Evolutionary conservation across 2,329 filamentous ascomycete species (phyloP), one percentile per base, ranked within the genome.

Genomic region (Aureobasidium sp.): DNA sequence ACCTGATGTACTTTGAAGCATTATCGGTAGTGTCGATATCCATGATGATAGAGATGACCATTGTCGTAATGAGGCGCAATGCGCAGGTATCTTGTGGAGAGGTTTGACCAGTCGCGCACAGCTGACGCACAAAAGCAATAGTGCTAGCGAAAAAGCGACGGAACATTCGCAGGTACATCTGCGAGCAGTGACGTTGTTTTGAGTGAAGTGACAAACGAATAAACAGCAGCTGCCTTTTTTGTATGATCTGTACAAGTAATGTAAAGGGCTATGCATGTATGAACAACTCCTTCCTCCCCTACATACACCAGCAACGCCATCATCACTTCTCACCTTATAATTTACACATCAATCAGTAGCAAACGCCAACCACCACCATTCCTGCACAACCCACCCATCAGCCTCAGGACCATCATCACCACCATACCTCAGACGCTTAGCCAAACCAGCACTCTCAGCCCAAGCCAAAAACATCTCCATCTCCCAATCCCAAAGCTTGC

Each of bases 401-500:
- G 32, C 34, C 32, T 46, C 39, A 5, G 52, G 46, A 7, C 61
- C 59, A 17, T 61, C 62, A 76, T 80, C 55, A n/a, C 27, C 55
- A 27, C 43, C 55, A 37, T 47, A 46, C 2, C 32, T 37, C 20
- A 78, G 73, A 57, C 74, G 72, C 62, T 74, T 73, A 9, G 87
- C 69, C 1, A 87, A 68, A 0, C 84, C 85, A 2, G 82, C 75
- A 26, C 75, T 66, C 64, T 77, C 76, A 4, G 82, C 81, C 87
- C 87, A 90, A 5, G 79, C 73, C 57, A 87, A 69, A 8, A 87
- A 77, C 59, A 86, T 66, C 64, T 79, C 75, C 12, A 84, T 79
- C 71, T 90, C 87, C 69, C 87, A 89, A 13, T 77, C 75, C 71
- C 88, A 86, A 1, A 89, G 69, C 13, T 83, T 77, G 0, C 84